Conservation (phyloP, 179 eudicot species). For the Amaranthus tricolor region DNA sequence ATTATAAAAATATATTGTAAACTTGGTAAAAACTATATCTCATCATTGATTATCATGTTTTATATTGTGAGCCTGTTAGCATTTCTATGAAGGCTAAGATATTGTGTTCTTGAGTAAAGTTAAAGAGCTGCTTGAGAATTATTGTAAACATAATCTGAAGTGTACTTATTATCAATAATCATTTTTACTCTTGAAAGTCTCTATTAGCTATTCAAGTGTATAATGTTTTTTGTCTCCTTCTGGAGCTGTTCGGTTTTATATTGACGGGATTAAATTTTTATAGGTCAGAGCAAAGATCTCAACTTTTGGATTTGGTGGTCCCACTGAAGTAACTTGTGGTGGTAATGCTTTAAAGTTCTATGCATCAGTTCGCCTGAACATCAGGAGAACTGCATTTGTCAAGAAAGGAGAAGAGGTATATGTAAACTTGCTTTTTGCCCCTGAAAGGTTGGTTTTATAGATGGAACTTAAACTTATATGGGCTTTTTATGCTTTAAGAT, state of each 20-base stretch:
- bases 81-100: not conserved
- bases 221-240: not conserved
- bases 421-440: slow-evolving; percentile 3
- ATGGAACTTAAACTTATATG: not conserved
- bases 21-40: not conserved
- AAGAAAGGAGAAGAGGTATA: slow-evolving; percentile 83
- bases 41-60: not conserved
- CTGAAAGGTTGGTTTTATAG: not conserved
- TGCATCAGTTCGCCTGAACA: slow-evolving; percentile 84
- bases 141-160: not conserved
- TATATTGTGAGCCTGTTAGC: not conserved
- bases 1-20: not conserved
- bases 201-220: not conserved
- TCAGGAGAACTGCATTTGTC: slow-evolving; percentile 65
- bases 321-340: slow-evolving; percentile 92
- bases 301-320: slow-evolving; percentile 83
- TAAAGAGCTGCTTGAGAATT: not conserved
- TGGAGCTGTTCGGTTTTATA: not conserved
- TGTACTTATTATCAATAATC: not conserved
- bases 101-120: not conserved
- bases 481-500: not conserved
- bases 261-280: slow-evolving; percentile 15
- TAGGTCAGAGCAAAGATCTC: slow-evolving; percentile 83
- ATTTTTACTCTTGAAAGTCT: not conserved
- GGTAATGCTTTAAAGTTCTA: slow-evolving; percentile 98